Percentiles rank a stretch among this genome's conserved stretches.
Conservation (phyloP, 208 protist species). For the Acanthamoeba lenticulata region DNA sequence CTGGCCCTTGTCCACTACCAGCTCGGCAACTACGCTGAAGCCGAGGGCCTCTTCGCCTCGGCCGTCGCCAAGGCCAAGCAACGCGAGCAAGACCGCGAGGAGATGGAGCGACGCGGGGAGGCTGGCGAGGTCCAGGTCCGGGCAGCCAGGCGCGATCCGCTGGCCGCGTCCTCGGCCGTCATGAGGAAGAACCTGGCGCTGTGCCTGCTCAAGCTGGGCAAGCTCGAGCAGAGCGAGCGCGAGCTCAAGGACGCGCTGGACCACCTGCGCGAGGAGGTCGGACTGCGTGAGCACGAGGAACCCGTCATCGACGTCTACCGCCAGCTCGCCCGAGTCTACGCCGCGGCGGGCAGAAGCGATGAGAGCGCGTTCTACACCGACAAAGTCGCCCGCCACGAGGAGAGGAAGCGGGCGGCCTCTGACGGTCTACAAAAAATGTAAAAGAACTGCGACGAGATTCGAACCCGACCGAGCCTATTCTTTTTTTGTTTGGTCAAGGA, state of each 20-base stretch:
- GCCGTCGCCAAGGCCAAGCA: neutral
- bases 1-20: neutral
- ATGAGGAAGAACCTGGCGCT: neutral
- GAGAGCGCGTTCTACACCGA: neutral
- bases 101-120: constrained; percentile 7
- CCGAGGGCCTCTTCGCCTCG: neutral
- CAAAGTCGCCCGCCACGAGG: neutral
- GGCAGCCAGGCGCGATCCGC: neutral
- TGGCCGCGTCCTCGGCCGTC: neutral
- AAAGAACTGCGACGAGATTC: neutral
- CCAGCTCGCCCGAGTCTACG: neutral
- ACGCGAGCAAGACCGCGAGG: neutral
- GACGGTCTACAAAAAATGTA: too few species aligned
- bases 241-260: neutral
- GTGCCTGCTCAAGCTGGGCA: neutral
- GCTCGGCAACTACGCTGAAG: neutral
- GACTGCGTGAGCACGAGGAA: neutral
- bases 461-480: too few species aligned
- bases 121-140: neutral
- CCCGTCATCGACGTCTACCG: neutral
- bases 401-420: neutral
- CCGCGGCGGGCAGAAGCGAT: neutral
- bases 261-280: neutral
- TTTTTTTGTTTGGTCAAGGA: too few species aligned
- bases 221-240: constrained; percentile 9